Evolutionary conservation across 1,139 yeast genomes (phyloP).

Genomic region (Yamadazyma trypodendri): DNA sequence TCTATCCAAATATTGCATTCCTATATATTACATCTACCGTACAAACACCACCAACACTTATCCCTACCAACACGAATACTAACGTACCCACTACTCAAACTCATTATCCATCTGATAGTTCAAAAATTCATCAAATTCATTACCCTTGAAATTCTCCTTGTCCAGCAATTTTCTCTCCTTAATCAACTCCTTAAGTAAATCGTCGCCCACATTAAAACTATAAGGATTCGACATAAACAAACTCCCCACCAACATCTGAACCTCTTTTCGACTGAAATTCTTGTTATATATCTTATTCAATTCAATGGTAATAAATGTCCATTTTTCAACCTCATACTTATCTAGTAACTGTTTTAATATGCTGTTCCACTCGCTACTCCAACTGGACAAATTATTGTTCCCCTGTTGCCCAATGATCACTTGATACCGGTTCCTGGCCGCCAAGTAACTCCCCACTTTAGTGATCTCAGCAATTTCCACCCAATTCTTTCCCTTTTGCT

Average conservation of each 20-base stretch:
- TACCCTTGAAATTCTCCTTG: slow-evolving; percentile 19
- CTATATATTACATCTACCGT: slow-evolving; percentile 1
- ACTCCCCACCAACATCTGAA: slow-evolving; percentile 53
- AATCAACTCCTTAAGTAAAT: slow-evolving; percentile 35
- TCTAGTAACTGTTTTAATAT: slow-evolving; percentile 55
- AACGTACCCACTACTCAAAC: slow-evolving; percentile 7
- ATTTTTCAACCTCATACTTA: slow-evolving; percentile 70
- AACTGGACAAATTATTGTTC: slow-evolving; percentile 61
- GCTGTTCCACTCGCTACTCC: slow-evolving; percentile 60
- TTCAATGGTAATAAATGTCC: slow-evolving; percentile 64
- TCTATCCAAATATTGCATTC: not conserved
- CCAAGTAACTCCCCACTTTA: slow-evolving; percentile 64
- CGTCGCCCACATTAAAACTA: slow-evolving; percentile 55
- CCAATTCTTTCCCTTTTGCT: slow-evolving; percentile 68
- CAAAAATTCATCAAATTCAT: slow-evolving; percentile 13
- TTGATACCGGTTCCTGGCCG: slow-evolving; percentile 77
- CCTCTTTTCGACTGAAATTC: slow-evolving; percentile 50
- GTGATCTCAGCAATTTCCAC: slow-evolving; percentile 70
- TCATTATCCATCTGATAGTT: slow-evolving; percentile 10
- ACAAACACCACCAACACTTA: not conserved
- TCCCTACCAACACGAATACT: no score
- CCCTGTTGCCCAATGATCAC: slow-evolving; percentile 85
- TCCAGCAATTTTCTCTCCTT: slow-evolving; percentile 41
- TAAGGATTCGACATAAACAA: slow-evolving; percentile 59
- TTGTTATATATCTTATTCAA: slow-evolving; percentile 60